Evolutionary conservation across 768 basidiomycete species (phyloP), one percentile per base, ranked within the genome.

Genomic region (Coprinellus aureogranulatus): DNA sequence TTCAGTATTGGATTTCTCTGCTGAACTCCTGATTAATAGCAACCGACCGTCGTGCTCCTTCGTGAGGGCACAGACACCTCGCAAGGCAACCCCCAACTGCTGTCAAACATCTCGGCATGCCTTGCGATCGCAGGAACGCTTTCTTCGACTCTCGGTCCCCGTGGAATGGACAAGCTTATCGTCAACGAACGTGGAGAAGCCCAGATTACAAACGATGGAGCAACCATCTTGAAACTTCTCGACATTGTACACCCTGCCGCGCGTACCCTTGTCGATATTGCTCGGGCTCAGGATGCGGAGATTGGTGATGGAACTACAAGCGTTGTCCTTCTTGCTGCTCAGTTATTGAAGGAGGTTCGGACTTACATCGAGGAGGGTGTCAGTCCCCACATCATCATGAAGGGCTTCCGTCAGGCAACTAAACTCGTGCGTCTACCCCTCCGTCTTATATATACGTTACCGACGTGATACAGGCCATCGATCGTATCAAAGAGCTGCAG

Each of bases 191-290:
- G 94, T 56, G 96, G 97, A 50, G 90, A 95, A 59, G 94, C 97
- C 9, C 96, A 97, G 77, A 99, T 99, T 69, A 98, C 97, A 22
- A 99, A 99, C 73, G 97, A 99, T 83, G 97, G 97, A 58, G 97
- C 97, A 34, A 99, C 97, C 59, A 97, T 99, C 69, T 81, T 99
- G 68, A 96, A 97, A 73, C 81, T 99, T 59, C 84, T 99, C 60
- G 97, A 99, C 62, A 95, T 99, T 69, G 89, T 99, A 1, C 97
- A 99, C 72, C 97, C 97, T 47, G 96, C 97, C 55, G 97, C 97
- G 22, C 85, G 92, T 68, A 96, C 94, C n/a, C 79, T 99, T 57
- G 97, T 98, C 47, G 97, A 99, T 67, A 98, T 98, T 68, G 97
- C 94, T 42, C 86, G 97, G 30, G 95, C 97, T 14, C 96, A 98